Evolutionary conservation across 495 filamentous ascomycete species (phyloP), one percentile per base, ranked within the genome.

Genomic region (Penicillium argentinense): DNA sequence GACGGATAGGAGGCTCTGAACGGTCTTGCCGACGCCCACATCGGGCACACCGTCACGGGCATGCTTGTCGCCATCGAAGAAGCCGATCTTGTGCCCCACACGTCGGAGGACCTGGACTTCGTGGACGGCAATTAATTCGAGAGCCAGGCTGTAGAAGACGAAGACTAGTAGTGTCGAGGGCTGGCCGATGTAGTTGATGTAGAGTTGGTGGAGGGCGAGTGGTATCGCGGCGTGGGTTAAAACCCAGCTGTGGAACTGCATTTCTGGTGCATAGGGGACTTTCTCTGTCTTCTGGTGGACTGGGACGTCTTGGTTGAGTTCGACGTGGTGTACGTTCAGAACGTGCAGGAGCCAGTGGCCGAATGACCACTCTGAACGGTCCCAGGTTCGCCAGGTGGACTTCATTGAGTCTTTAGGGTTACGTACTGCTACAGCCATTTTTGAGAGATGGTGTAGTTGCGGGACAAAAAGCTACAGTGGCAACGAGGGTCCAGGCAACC

Each of bases 401-500:
- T 56, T 64, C 64, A 67, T 67, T 1, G 61, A 64, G 45, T 67
- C 64, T 16, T 51, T 62, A 4, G 56, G 53, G 36, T 62, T 65
- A n/a, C 45, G 34, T 26, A 29, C 51, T 11, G 49, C 22, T 9
- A 28, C 39, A 9, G 29, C 11, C 47, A 49, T 49, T 40, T 33
- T 45, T 16, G 29, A 36, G 18, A 24, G 13, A 5, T 23, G 5
- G 32, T 24, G 13, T 45, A 34, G 14, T 13, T 14, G 28, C 21
- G n/a, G 39, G 3, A 7, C 9, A 41, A 34, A 24, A n/a, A 21
- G 9, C 4, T 21, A 21, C n/a, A 21, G 17, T 36, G 11, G 11
- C 25, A 8, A 19, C 16, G 17, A 18, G 33, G n/a, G n/a, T 19
- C 14, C 17, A 36, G 33, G 17, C 16, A 21, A n/a, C n/a, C n/a